Conservation (phyloP, 164 flowering plant genomes). For the Tetrastigma voinierianum region DNA sequence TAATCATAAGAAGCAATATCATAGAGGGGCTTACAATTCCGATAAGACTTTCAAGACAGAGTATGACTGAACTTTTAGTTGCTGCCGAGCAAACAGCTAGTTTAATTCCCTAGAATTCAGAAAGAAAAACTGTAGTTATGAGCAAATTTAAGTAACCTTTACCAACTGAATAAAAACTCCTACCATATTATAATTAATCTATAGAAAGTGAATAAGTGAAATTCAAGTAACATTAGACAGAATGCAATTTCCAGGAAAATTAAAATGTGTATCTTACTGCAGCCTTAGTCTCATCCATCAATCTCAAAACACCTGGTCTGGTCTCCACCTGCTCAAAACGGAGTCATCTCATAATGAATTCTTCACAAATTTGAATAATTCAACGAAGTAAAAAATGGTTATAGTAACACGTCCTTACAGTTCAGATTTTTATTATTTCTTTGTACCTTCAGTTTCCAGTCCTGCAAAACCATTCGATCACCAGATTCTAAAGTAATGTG, state of each 20-base stretch:
- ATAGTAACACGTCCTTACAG: constrained; percentile 49
- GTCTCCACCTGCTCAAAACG: constrained; percentile 66
- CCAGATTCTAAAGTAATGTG: background rate
- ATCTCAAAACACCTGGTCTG: constrained; percentile 89
- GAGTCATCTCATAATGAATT: constrained; percentile 6
- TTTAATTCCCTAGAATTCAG: constrained; percentile 63
- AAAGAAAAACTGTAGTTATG: background rate
- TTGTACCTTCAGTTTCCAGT: constrained; percentile 98
- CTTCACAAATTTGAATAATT: background rate
- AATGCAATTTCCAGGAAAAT: constrained; percentile 11
- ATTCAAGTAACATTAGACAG: constrained; percentile 2
- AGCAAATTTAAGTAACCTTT: background rate
- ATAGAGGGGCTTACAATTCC: constrained; percentile 55
- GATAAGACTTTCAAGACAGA: constrained; percentile 91
- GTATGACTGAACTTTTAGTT: constrained; percentile 91
- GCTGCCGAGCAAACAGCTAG: constrained; percentile 98
- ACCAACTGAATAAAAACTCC: background rate
- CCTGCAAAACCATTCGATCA: constrained; percentile 48
- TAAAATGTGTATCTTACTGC: constrained; percentile 59
- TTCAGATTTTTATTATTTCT: constrained; percentile 92
- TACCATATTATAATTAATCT: background rate
- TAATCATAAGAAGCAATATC: background rate
- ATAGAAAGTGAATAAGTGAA: background rate
- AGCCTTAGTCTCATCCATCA: constrained; percentile 94
- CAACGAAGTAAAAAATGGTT: background rate